Evolutionary conservation across 164 flowering plant genomes (phyloP).

Genomic region (Amborella trichopoda): DNA sequence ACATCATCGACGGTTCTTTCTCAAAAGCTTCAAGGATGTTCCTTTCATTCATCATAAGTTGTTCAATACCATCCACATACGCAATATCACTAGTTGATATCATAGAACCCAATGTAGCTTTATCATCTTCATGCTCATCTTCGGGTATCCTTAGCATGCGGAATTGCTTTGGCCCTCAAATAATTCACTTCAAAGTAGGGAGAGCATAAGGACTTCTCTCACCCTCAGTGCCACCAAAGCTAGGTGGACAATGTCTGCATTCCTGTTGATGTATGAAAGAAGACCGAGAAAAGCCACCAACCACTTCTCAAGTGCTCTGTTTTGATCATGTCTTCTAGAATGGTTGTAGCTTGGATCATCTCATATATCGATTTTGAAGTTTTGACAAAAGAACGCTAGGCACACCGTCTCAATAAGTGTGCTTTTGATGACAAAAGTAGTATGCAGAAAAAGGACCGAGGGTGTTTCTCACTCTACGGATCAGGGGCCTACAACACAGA

Average conservation of each 20-base stretch:
- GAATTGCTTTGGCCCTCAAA: conserved; percentile 14
- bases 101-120: neutral
- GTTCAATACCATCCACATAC: conserved; percentile 55
- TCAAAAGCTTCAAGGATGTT: conserved; percentile 67
- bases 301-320: too few species aligned
- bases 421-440: too few species aligned
- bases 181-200: conserved; percentile 14
- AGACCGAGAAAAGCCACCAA: too few species aligned
- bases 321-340: too few species aligned
- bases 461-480: too few species aligned
- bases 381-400: too few species aligned
- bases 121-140: conserved; percentile 14
- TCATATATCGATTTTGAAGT: too few species aligned
- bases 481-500: too few species aligned
- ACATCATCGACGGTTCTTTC: conserved; percentile 19
- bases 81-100: conserved; percentile 8
- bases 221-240: conserved; percentile 6
- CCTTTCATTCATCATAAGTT: conserved; percentile 70
- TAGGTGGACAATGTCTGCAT: conserved; percentile 20
- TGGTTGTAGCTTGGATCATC: too few species aligned
- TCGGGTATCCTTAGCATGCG: conserved; percentile 19
- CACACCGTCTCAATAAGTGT: too few species aligned
- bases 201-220: neutral
- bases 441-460: too few species aligned
- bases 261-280: conserved; percentile 21